phyloP scores from a whole-genome alignment of 1,139 yeast species.

The Lodderomyces beijingensis region DNA sequence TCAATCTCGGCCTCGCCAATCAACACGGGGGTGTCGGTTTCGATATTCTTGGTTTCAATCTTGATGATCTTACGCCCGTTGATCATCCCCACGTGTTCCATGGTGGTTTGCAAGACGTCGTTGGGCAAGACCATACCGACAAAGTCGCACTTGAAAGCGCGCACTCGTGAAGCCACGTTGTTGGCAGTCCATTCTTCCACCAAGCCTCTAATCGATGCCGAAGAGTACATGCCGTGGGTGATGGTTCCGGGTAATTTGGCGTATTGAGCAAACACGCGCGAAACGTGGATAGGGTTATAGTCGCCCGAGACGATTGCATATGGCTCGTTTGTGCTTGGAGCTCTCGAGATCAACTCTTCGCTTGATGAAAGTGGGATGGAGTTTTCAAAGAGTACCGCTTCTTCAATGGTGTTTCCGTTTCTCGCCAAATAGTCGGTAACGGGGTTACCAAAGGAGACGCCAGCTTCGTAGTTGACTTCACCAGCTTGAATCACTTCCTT shows the following conservation, averaged over 20 bases:
- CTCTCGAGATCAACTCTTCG: conserved; percentile 67
- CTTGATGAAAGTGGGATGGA: conserved; percentile 83
- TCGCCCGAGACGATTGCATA: conserved; percentile 98
- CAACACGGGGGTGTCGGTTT: conserved; percentile 71
- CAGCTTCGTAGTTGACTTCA: conserved; percentile 83
- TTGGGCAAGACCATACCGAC: conserved; percentile 98
- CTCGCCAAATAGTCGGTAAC: conserved; percentile 90
- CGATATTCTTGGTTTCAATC: conserved; percentile 82
- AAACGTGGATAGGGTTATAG: conserved; percentile 96
- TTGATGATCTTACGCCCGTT: conserved; percentile 97
- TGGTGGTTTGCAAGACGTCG: conserved; percentile 78
- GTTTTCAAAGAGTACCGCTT: conserved; percentile 86
- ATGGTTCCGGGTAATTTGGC: conserved; percentile 96
- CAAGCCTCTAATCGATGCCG: conserved; percentile 89
- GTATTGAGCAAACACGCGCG: conserved; percentile 88
- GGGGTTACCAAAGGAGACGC: conserved; percentile 94
- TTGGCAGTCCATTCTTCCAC: conserved; percentile 99
- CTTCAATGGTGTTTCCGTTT: conserved; percentile 91
- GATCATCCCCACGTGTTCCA: conserved; percentile 97
- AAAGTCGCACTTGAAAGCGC: conserved; percentile 88
- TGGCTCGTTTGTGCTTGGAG: conserved; percentile 87
- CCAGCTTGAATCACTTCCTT: conserved; percentile 90
- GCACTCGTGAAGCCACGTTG: conserved; percentile 90
- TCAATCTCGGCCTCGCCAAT: conserved; percentile 97
- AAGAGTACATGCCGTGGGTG: conserved; percentile 98